phyloP scores from a whole-genome alignment of 177 flowering plant species.

The Vitis hybrid region DNA sequence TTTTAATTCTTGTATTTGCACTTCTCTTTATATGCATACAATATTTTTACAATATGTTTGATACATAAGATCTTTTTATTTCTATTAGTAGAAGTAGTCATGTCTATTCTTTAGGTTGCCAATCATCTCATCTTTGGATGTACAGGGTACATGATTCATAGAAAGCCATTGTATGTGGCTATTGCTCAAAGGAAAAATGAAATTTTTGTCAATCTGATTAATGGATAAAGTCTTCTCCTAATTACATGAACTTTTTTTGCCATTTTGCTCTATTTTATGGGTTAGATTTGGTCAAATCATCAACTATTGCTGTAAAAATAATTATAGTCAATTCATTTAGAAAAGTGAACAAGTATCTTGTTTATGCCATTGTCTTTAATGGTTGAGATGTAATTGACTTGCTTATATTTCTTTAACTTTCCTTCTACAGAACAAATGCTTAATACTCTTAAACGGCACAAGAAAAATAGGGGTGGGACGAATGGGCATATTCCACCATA shows the following conservation, averaged over 20 bases:
- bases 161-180: slow-evolving; percentile 81
- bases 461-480: slow-evolving; percentile 61
- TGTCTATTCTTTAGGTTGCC: too few species aligned
- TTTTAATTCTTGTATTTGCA: too few species aligned
- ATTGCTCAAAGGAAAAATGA: slow-evolving; percentile 33
- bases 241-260: not conserved
- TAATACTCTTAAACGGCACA: slow-evolving; percentile 39
- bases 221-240: not conserved
- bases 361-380: not conserved
- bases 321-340: not conserved
- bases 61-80: too few species aligned
- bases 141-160: slow-evolving; percentile 64
- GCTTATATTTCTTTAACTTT: not conserved
- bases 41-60: not conserved
- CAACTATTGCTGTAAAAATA: not conserved
- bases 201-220: too few species aligned
- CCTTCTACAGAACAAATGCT: slow-evolving; percentile 36
- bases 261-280: not conserved
- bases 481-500: slow-evolving; percentile 46
- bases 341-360: not conserved
- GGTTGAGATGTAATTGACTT: not conserved
- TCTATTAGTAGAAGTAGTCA: not conserved
- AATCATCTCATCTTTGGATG: not conserved
- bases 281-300: not conserved
- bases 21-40: too few species aligned